These are phyloP conservation scores for Sarocladiaceae sp. DNA, from an alignment of 2,329 filamentous ascomycete genomes.

Conservation along the genomic window DNA sequence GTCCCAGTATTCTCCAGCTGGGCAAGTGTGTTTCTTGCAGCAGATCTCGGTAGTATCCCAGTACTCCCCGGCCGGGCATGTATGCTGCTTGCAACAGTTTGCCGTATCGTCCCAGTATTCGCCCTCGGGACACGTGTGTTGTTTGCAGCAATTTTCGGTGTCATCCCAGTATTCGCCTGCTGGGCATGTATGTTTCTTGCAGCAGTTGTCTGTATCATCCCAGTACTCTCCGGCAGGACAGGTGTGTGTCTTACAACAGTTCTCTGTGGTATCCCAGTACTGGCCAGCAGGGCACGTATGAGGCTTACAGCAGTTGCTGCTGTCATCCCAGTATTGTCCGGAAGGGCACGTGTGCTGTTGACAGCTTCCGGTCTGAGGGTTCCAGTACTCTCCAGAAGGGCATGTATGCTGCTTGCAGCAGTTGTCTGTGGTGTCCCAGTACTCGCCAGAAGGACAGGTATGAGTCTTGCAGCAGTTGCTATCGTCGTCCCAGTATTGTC, in stretches of 20 bases:
- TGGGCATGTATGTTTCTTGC: not conserved
- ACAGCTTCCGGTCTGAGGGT: conserved; percentile 3
- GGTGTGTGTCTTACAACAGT: not conserved
- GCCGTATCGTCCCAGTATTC: not conserved
- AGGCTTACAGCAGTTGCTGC: not conserved
- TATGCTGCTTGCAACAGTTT: not conserved
- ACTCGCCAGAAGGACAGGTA: not conserved
- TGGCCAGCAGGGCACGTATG: not conserved
- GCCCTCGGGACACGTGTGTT: not conserved
- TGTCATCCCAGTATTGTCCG: not conserved
- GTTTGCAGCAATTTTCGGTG: not conserved
- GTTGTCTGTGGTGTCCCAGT: not conserved
- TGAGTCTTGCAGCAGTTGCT: conserved; percentile 9
- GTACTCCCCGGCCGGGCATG: not conserved
- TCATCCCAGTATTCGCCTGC: not conserved
- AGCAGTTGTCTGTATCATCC: not conserved
- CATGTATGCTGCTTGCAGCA: conserved; percentile 5
- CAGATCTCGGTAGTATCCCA: not conserved
- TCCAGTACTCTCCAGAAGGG: conserved; percentile 3
- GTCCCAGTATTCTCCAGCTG: not conserved
- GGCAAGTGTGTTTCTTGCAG: not conserved
- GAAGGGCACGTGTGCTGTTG: not conserved
- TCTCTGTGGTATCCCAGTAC: not conserved
- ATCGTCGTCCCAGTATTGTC: conserved; percentile 5
- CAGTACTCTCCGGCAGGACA: conserved; percentile 1